Evolutionary conservation across 176 grass and related monocot species (phyloP), one percentile per base, ranked within the genome.

Genomic region (Carex cristatella): DNA sequence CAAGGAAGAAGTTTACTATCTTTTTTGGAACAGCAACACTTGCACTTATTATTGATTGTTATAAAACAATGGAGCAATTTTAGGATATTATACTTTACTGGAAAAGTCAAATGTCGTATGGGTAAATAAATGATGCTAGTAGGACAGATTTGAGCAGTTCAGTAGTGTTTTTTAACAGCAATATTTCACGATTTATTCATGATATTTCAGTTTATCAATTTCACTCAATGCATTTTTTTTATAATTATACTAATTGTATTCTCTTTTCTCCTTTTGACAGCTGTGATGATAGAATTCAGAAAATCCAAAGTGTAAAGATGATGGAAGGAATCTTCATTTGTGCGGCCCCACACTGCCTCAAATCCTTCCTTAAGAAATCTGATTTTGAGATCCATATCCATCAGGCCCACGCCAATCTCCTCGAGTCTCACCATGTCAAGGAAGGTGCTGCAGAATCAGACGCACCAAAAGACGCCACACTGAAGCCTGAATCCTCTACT

Each of bases 261-360:
- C 30, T 90, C 31, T 90, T 85, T 80, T 42, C 73, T 58, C 89
- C 64, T 85, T 69, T 81, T 57, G 87, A 80, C 81, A 99, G 96
- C 57, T 99, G 96, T 64, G 89, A 99, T 40, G 96, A 99, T 81
- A 88, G 96, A 30, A 94, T 99, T 92, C 96, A 99, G 81, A 99
- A 99, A 86, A 94, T 99, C 61, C 96, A 99, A 62, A 95, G 77
- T 53, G 91, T 99, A 44, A 99, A 99, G 85, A 91, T 93, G 93
- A 91, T 99, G 96, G 93, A 99, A 84, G 93, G 96, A 65, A 94
- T 99, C 80, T 95, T 94, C 77, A 92, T 99, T 71, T 99, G 96
- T 88, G 93, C 93, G 42, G 93, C 96, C 67, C 96, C 91, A 10
- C 92, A 94, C 85, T 99, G 96, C 84, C 93, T 95, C 70, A 99